A percentile compares a stretch with the other conserved stretches of the same genome.
Evolutionary conservation across 2,329 filamentous ascomycete species (phyloP).

Genomic region (Sporothrix humicola): DNA sequence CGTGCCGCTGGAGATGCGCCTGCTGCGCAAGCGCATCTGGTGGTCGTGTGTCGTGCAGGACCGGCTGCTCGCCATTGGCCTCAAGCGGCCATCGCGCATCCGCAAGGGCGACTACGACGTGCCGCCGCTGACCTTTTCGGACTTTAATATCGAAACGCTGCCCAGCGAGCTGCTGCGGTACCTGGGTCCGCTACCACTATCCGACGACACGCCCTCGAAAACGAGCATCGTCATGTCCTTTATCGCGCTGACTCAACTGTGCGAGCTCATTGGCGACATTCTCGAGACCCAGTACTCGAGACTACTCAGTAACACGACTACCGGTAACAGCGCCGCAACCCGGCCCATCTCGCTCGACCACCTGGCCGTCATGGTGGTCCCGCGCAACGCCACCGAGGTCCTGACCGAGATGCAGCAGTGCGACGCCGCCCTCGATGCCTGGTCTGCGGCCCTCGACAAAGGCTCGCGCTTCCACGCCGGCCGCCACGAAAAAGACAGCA

Average conservation of each 20-base stretch:
- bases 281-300: not conserved
- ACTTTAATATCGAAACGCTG: not conserved
- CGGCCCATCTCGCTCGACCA: too few relatives aligned
- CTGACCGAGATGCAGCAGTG: not conserved
- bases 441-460: not conserved
- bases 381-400: not conserved
- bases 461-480: too few relatives aligned
- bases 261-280: slow-evolving; percentile 3
- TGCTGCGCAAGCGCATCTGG: slow-evolving; percentile 21
- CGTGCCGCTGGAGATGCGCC: not conserved
- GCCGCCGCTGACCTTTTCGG: not conserved
- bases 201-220: not conserved
- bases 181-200: not conserved
- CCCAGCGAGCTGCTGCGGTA: not conserved
- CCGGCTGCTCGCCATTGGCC: slow-evolving; percentile 2
- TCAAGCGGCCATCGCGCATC: not conserved
- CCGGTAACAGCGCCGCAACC: not conserved
- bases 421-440: not conserved
- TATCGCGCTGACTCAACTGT: slow-evolving; percentile 1
- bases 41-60: slow-evolving; percentile 28
- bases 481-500: not conserved
- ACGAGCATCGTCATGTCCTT: not conserved
- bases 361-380: slow-evolving; percentile 5
- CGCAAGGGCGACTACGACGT: not conserved
- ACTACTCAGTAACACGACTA: not conserved